A percentile compares a stretch with the other conserved stretches of the same genome.
These are phyloP conservation scores for Raffaelea albimanens DNA, from an alignment of 2,329 filamentous ascomycete species.

Conservation along the genomic window DNA sequence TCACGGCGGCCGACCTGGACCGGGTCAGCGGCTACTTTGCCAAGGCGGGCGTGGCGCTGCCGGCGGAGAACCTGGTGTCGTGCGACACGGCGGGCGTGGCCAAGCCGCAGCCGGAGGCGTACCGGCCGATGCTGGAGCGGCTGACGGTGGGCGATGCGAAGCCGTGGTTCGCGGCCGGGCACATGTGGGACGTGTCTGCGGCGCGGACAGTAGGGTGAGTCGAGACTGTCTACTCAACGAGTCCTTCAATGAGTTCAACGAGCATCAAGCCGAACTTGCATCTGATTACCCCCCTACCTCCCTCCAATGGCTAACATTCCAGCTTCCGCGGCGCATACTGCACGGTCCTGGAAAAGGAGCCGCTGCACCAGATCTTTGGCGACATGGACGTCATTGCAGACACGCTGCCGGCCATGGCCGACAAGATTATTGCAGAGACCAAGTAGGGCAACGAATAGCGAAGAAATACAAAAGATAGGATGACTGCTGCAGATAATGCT, in stretches of 20 bases:
- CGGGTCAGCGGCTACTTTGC: background rate
- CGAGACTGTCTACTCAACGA: conserved; percentile 28
- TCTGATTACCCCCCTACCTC: conserved; percentile 15
- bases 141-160: background rate
- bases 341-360: background rate
- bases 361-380: background rate
- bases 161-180: background rate
- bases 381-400: background rate
- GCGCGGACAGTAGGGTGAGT: background rate
- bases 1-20: background rate
- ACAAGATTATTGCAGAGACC: conserved; percentile 16
- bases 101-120: background rate
- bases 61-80: background rate
- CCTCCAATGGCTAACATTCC: background rate
- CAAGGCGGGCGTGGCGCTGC: background rate
- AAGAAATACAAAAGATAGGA: background rate
- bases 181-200: background rate
- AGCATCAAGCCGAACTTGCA: no score
- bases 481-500: no score
- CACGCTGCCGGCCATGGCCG: background rate
- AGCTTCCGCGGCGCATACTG: conserved; percentile 41
- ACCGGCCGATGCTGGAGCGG: background rate
- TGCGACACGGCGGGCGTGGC: background rate
- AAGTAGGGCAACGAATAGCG: background rate
- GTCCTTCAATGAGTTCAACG: conserved; percentile 26